Evolutionary conservation across 2,329 filamentous ascomycete genomes (phyloP).

Genomic region (Pseudonectria foliicola): DNA sequence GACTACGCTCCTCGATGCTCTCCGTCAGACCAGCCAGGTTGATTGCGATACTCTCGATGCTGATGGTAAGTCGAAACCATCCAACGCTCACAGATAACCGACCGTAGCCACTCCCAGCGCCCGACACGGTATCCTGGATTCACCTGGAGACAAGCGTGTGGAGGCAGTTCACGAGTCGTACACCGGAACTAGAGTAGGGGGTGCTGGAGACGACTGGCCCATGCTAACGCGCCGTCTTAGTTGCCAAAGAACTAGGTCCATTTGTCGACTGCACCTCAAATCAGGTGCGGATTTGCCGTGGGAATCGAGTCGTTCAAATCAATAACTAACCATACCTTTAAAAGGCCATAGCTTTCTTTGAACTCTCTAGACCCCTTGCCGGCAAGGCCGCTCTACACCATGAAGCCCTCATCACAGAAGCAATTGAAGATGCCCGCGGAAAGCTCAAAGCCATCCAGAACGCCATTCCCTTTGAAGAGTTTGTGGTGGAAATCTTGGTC

Average conservation of each 20-base stretch:
- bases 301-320: no score
- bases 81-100: not conserved
- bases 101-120: no score
- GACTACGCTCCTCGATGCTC: conserved; percentile 19
- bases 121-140: no score
- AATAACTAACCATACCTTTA: conserved; percentile 1
- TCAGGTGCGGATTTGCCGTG: conserved; percentile 15
- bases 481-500: conserved; percentile 51
- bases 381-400: conserved; percentile 19
- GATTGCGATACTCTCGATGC: conserved; percentile 32
- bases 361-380: conserved; percentile 19
- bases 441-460: conserved; percentile 14
- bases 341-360: conserved; percentile 28
- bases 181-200: no score
- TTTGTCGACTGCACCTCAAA: conserved; percentile 33
- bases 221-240: conserved; percentile 14
- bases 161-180: no score
- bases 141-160: no score
- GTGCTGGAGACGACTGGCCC: no score
- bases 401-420: conserved; percentile 22
- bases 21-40: conserved; percentile 23
- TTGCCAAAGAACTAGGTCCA: conserved; percentile 24
- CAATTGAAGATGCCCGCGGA: conserved; percentile 16
- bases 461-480: conserved; percentile 29
- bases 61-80: conserved; percentile 16